Evolutionary conservation across 2,329 filamentous ascomycete genomes (phyloP), one percentile per base, ranked within the genome.

Genomic region (Elsinoe perseae): DNA sequence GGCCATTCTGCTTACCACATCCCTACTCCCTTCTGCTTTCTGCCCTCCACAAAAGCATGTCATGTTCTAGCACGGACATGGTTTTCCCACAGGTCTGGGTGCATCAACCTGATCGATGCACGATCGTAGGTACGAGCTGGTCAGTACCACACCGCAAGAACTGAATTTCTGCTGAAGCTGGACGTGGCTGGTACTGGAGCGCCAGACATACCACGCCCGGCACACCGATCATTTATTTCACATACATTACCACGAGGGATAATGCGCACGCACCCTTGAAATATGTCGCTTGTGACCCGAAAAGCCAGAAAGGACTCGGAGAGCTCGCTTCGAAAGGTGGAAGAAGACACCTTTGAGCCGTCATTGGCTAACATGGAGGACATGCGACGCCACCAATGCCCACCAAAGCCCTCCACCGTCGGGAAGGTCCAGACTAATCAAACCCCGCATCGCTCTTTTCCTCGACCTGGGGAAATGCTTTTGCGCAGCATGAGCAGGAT

Each of bases 371-470:
- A 16, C 21, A 12, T 21, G 14, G n/a, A 9, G 25, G 14, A 18
- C 25, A 21, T 30, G n/a, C 25, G 25, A 50, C 44, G 44, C 44
- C 44, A 50, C 48, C 30, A 38, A 34, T 52, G 18, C 27, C 44
- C 44, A 50, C 48, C 30, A 38, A 34, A 38, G 18, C 27, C 16
- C 48, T 25, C 18, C 48, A 28, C 18, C 32, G 12, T 14, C 48
- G 25, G 25, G 28, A 52, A 34, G 20, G 30, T 18, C 48, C 48
- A 52, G 48, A 52, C 28, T 38, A 52, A 52, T 52, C 28, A 52
- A 52, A 52, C 48, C 48, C 48, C 48, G 48, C 48, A 52, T 32
- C 44, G 44, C 28, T 30, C 32, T 52, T 52, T 52, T 36, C 48
- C 48, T 38, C 18, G 28, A 14, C 38, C 48, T 52, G 48, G 48